phyloP scores from a whole-genome alignment of 768 basidiomycete species.

The Amanita rimosa region DNA sequence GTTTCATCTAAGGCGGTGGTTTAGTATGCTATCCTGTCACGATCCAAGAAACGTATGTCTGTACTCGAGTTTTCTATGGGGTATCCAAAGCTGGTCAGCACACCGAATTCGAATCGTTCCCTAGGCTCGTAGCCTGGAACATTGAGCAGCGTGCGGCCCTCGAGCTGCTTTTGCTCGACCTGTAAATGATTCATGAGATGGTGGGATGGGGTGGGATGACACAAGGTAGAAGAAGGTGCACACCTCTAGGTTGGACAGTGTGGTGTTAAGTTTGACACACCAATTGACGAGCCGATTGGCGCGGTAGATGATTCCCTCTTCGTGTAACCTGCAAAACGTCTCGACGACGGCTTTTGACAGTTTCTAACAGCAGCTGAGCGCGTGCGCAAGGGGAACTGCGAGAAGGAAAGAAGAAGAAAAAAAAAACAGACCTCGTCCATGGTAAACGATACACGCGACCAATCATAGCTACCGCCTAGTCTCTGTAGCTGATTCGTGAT shows the following conservation, averaged over 20 bases:
- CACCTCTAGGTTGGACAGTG: slow-evolving; percentile 97
- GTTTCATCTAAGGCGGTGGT: slow-evolving; percentile 51
- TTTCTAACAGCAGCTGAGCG: slow-evolving; percentile 25
- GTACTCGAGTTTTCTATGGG: slow-evolving; percentile 74
- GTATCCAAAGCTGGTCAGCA: slow-evolving; percentile 94
- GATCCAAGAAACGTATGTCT: slow-evolving; percentile 10
- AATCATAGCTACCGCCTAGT: slow-evolving; percentile 90
- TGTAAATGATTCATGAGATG: slow-evolving; percentile 14
- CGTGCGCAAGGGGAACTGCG: not conserved
- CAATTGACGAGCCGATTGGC: slow-evolving; percentile 97
- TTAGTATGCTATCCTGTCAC: not conserved
- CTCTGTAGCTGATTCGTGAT: slow-evolving; percentile 85
- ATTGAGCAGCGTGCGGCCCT: slow-evolving; percentile 72
- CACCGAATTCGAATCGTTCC: slow-evolving; percentile 95
- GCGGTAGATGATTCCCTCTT: slow-evolving; percentile 87
- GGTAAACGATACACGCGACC: slow-evolving; percentile 91
- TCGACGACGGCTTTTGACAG: slow-evolving; percentile 85
- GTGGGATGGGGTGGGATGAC: not conserved
- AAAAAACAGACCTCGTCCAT: slow-evolving; percentile 62
- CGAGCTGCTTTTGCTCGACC: slow-evolving; percentile 89
- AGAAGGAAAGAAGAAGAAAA: too few species aligned
- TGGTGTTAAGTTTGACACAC: slow-evolving; percentile 94
- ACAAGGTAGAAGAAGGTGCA: slow-evolving; percentile 5
- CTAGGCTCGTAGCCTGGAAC: slow-evolving; percentile 95
- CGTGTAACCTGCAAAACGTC: slow-evolving; percentile 83